A percentile compares a stretch with the other conserved stretches of the same genome.
phyloP scores from a whole-genome alignment of 805 yeast genomes.

The Candida chilensis region DNA sequence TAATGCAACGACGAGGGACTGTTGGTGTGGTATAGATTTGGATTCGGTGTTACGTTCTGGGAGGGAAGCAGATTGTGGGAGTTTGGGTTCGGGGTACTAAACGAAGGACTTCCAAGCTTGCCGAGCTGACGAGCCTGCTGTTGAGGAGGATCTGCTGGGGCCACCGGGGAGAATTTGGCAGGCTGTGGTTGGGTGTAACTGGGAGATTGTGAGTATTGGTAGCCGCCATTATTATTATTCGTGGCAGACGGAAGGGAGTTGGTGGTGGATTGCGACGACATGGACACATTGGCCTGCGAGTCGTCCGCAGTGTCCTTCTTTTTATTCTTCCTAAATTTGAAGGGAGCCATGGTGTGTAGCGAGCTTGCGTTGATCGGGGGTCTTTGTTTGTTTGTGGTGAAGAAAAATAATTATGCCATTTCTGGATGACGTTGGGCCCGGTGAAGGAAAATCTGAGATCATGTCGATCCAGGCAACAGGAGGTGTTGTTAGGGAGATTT shows the following conservation, averaged over 20 bases:
- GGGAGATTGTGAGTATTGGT: constrained; percentile 1
- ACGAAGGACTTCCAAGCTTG: background rate
- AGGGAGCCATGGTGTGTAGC: constrained; percentile 49
- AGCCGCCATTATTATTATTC: constrained; percentile 1
- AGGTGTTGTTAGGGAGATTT: too few species aligned
- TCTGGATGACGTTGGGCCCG: too few species aligned
- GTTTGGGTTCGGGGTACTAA: background rate
- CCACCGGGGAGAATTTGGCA: constrained; percentile 5
- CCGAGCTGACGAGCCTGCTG: constrained; percentile 11
- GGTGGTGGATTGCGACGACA: constrained; percentile 10
- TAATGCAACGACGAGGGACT: constrained; percentile 2
- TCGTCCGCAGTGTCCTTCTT: constrained; percentile 15
- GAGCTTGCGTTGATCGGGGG: too few species aligned
- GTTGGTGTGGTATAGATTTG: constrained; percentile 19
- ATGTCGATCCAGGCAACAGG: too few species aligned
- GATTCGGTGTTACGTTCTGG: constrained; percentile 1
- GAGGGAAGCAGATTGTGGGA: constrained; percentile 1
- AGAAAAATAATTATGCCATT: too few species aligned
- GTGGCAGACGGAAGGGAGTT: constrained; percentile 9
- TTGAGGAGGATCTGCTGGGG: constrained; percentile 4
- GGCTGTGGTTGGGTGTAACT: constrained; percentile 3
- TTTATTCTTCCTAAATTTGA: constrained; percentile 45
- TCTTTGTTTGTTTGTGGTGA: too few species aligned
- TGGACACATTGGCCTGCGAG: constrained; percentile 3
- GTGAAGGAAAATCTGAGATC: too few species aligned